A percentile compares a stretch with the other conserved stretches of the same genome.
These are phyloP conservation scores for Dysphania ambrosioides DNA, from an alignment of 148 eudicot species.

Conservation along the genomic window DNA sequence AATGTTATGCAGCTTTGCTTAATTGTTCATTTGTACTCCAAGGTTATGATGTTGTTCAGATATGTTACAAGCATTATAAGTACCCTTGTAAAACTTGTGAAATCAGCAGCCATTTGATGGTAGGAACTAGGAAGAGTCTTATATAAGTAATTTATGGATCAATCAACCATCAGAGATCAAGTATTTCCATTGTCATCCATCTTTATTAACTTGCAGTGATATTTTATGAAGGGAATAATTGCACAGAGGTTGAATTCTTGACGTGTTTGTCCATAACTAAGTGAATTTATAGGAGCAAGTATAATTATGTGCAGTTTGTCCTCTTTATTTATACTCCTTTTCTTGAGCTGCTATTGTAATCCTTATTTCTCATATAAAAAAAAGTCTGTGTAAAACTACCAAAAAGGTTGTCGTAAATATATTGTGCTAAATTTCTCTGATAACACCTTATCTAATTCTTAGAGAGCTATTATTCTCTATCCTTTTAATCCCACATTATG, in stretches of 20 bases:
- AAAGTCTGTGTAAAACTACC: neutral
- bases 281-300: neutral
- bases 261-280: neutral
- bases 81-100: neutral
- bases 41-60: neutral
- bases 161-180: neutral
- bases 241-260: too few relatives aligned
- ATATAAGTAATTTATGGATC: neutral
- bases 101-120: neutral
- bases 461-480: neutral
- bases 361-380: too few relatives aligned
- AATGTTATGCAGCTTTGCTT: neutral
- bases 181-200: neutral
- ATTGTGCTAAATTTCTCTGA: neutral
- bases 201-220: too few relatives aligned
- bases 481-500: conserved; percentile 1
- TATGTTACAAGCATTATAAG: neutral
- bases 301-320: too few relatives aligned
- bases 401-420: neutral
- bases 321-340: too few relatives aligned
- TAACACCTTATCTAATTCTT: neutral
- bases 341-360: too few relatives aligned
- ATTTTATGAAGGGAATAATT: too few relatives aligned
- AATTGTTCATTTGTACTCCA: neutral
- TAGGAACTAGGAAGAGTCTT: neutral